Conservation (phyloP, 2,329 filamentous ascomycete species). For the Diaporthe capsici region DNA sequence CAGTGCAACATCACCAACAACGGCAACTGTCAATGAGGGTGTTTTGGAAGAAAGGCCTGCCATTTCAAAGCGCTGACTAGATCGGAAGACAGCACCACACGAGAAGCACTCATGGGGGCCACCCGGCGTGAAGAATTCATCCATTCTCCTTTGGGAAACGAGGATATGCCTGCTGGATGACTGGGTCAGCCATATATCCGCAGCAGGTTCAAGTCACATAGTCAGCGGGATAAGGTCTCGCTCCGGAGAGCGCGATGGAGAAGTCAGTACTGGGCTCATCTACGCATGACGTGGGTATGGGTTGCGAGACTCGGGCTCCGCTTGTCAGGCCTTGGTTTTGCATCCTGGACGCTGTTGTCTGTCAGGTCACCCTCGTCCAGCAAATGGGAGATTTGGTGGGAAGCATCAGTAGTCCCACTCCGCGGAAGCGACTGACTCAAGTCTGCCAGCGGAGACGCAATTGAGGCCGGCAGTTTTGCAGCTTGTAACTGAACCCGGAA, state of each 20-base stretch:
- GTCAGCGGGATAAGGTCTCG: not conserved
- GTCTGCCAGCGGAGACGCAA: not conserved
- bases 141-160: conserved; percentile 5
- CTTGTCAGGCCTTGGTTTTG: conserved; percentile 15
- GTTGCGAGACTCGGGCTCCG: not conserved
- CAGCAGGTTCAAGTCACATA: conserved; percentile 4
- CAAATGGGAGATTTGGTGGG: conserved; percentile 13
- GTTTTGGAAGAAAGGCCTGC: not conserved
- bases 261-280: conserved; percentile 4
- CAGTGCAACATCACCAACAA: conserved; percentile 7
- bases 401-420: conserved; percentile 7
- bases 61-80: not conserved
- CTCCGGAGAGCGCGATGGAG: not conserved
- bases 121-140: not conserved
- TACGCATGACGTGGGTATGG: conserved; percentile 2
- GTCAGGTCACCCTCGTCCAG: not conserved
- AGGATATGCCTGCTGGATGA: conserved; percentile 28
- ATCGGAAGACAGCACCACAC: not conserved
- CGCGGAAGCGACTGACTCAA: conserved; percentile 16
- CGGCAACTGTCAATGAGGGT: not conserved
- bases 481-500: not conserved
- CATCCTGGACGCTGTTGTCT: not conserved
- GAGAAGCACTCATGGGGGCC: not conserved
- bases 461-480: not conserved
- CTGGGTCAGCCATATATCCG: conserved; percentile 16